These are phyloP conservation scores for Aspergillus taichungensis DNA, from an alignment of 495 filamentous ascomycete genomes.

Conservation along the genomic window DNA sequence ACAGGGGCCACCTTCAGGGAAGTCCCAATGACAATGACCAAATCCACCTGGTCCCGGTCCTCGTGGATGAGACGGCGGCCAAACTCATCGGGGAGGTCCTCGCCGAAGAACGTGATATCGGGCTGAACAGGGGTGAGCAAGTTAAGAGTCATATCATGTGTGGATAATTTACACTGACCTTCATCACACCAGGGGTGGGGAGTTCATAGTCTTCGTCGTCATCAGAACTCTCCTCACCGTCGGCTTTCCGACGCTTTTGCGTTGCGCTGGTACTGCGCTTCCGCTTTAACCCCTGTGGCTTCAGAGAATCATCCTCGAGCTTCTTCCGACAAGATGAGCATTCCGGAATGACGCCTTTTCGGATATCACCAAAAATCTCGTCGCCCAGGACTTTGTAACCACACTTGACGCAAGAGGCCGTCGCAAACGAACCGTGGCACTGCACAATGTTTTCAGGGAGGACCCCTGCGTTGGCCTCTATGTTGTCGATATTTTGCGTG, in stretches of 20 bases:
- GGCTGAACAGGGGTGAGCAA: slow-evolving; percentile 37
- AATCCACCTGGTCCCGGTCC: slow-evolving; percentile 70
- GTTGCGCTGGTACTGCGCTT: slow-evolving; percentile 61
- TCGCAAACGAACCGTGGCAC: slow-evolving; percentile 93
- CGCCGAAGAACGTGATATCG: slow-evolving; percentile 90
- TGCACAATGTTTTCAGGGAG: slow-evolving; percentile 77
- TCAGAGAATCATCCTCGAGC: slow-evolving; percentile 31
- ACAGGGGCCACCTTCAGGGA: slow-evolving; percentile 95
- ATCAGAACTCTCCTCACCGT: slow-evolving; percentile 54
- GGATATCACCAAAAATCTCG: slow-evolving; percentile 69
- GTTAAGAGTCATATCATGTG: neutral
- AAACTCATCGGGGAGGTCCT: slow-evolving; percentile 71
- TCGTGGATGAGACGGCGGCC: slow-evolving; percentile 68
- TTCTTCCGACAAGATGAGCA: slow-evolving; percentile 35
- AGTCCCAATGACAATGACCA: slow-evolving; percentile 96
- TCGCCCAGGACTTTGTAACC: slow-evolving; percentile 64
- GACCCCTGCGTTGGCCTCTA: slow-evolving; percentile 84
- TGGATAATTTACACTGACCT: slow-evolving; percentile 35
- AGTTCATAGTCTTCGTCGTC: slow-evolving; percentile 69
- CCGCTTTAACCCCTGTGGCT: slow-evolving; percentile 54
- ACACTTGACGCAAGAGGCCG: slow-evolving; percentile 83
- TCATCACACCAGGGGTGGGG: slow-evolving; percentile 81
- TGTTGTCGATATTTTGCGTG: slow-evolving; percentile 97
- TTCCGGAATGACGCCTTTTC: slow-evolving; percentile 57
- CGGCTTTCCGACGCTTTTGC: slow-evolving; percentile 42